These are phyloP conservation scores for Colletotrichum echinochloae DNA, from an alignment of 2,329 filamentous ascomycete genomes.

Conservation along the genomic window DNA sequence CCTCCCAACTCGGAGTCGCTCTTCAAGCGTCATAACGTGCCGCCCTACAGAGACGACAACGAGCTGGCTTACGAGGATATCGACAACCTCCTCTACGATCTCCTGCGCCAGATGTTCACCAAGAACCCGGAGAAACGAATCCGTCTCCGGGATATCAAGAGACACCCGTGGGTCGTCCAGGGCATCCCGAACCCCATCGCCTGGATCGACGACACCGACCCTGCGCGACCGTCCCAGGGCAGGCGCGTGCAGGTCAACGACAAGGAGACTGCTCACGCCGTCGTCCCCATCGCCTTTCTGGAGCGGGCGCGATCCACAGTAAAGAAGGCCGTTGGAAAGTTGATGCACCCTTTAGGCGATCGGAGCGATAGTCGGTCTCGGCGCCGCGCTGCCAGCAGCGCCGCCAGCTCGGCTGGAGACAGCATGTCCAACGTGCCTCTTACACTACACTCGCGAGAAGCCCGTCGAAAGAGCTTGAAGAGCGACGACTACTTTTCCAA, in stretches of 20 bases:
- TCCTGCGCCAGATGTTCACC: conserved; percentile 81
- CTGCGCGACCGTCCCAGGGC: conserved; percentile 79
- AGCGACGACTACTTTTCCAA: conserved; percentile 66
- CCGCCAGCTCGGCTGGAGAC: conserved; percentile 73
- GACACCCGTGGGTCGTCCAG: conserved; percentile 89
- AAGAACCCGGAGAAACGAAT: conserved; percentile 94
- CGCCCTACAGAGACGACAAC: conserved; percentile 80
- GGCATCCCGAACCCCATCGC: conserved; percentile 78
- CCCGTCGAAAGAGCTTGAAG: conserved; percentile 66
- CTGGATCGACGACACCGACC: conserved; percentile 97
- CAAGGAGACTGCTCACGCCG: conserved; percentile 88
- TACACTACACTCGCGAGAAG: conserved; percentile 64
- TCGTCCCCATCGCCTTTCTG: conserved; percentile 88
- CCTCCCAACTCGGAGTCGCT: conserved; percentile 66
- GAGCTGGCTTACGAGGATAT: conserved; percentile 89
- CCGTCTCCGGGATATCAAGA: conserved; percentile 90
- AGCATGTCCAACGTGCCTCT: conserved; percentile 60
- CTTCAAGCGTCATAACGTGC: conserved; percentile 68
- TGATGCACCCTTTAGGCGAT: conserved; percentile 70
- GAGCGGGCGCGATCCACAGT: conserved; percentile 86
- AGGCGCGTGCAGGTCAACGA: conserved; percentile 93
- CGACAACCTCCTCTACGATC: conserved; percentile 81
- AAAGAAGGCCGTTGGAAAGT: conserved; percentile 73
- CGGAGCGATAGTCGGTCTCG: conserved; percentile 67
- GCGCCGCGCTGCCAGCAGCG: conserved; percentile 70